Evolutionary conservation across 2,329 filamentous ascomycete species (phyloP).

Genomic region (Beauveria caledonica): DNA sequence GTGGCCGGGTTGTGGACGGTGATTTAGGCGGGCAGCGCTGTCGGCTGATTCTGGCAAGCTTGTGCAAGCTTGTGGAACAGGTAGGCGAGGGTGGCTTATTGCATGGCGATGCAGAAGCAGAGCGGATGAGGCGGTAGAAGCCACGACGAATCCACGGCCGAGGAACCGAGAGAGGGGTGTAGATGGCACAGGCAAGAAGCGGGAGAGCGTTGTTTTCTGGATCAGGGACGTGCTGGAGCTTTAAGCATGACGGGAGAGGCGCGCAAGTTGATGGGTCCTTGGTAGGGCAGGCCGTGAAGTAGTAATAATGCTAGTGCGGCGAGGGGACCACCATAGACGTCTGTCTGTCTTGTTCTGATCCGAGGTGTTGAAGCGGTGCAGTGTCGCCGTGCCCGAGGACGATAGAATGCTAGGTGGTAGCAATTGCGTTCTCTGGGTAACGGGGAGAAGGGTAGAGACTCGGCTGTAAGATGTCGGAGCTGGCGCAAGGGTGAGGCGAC

Average conservation of each 20-base stretch:
- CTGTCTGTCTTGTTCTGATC: not conserved
- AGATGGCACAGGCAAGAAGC: not conserved
- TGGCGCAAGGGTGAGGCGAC: not conserved
- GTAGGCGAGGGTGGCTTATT: not conserved
- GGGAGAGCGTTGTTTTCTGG: not conserved
- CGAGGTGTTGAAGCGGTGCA: not conserved
- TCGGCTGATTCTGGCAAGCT: not conserved
- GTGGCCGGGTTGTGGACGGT: not conserved
- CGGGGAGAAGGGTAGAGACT: not conserved
- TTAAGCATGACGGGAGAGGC: slow-evolving; percentile 9
- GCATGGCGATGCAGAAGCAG: not conserved
- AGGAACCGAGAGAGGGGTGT: not conserved
- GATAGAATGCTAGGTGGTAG: not conserved
- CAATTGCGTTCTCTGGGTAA: not conserved
- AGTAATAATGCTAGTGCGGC: not conserved
- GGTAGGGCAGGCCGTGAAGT: not conserved
- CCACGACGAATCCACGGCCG: not conserved
- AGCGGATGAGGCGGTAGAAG: not conserved
- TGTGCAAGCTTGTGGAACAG: not conserved
- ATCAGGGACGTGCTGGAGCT: slow-evolving; percentile 6
- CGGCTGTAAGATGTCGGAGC: not conserved
- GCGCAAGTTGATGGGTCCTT: slow-evolving; percentile 5
- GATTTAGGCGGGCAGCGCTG: not conserved
- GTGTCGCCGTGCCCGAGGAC: not conserved
- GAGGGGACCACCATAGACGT: not conserved